Conservation (phyloP, 2,329 filamentous ascomycete species). For the Fusarium xylarioides region DNA sequence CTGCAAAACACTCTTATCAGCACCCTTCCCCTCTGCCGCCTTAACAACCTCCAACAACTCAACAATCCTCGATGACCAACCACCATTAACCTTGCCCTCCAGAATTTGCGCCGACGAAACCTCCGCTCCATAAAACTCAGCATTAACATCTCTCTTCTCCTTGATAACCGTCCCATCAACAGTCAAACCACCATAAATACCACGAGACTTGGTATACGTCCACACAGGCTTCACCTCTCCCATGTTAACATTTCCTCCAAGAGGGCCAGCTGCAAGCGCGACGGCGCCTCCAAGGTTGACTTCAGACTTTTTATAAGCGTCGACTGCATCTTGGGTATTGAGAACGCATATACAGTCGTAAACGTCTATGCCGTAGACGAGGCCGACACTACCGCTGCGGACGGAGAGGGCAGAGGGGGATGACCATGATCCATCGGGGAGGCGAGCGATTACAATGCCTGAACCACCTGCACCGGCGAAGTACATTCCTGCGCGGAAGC, state of each 20-base stretch:
- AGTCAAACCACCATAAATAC: constrained; percentile 10
- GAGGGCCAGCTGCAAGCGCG: background rate
- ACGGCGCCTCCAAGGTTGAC: constrained; percentile 9
- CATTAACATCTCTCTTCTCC: background rate
- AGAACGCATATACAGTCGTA: constrained; percentile 11
- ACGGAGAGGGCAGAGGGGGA: constrained; percentile 2
- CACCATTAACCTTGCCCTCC: background rate
- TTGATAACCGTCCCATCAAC: background rate
- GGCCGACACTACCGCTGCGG: constrained; percentile 11
- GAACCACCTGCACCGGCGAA: constrained; percentile 7
- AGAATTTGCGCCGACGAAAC: background rate
- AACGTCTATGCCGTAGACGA: constrained; percentile 4
- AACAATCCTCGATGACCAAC: background rate
- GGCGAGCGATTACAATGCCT: background rate
- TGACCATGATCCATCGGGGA: background rate
- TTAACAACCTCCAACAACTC: background rate
- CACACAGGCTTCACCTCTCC: constrained; percentile 4
- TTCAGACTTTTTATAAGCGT: background rate
- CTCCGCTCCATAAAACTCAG: background rate
- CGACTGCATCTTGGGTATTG: constrained; percentile 2
- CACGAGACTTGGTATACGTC: constrained; percentile 2
- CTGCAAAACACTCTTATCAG: background rate
- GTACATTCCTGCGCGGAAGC: constrained; percentile 19
- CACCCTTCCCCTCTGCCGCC: background rate
- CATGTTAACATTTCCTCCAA: background rate